Conservation (phyloP, 306 rosid species). For the Fragaria vesca region DNA sequence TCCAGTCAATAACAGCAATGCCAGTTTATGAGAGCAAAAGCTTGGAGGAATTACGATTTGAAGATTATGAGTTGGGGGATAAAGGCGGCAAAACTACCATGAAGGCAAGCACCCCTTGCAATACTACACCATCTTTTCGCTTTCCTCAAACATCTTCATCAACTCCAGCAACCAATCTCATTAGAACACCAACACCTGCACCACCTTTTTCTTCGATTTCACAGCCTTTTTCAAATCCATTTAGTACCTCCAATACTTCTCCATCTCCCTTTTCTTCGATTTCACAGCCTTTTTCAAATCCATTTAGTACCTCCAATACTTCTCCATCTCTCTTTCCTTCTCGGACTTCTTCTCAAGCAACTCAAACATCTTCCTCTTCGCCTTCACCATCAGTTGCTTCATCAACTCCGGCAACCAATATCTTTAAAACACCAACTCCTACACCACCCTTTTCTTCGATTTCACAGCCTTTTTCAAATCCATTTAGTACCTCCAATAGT, state of each 20-base stretch:
- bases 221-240: no score
- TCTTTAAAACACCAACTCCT: background rate
- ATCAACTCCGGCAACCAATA: no score
- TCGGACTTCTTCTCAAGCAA: background rate
- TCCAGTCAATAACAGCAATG: background rate
- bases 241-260: no score
- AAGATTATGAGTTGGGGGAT: background rate
- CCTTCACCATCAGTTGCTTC: no score
- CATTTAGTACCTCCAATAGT: background rate
- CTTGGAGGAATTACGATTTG: background rate
- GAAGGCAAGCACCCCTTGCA: background rate
- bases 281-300: background rate
- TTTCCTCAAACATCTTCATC: background rate
- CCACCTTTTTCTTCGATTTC: background rate
- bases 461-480: background rate
- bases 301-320: background rate
- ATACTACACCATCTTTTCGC: background rate
- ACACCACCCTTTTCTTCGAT: background rate
- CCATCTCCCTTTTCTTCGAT: background rate
- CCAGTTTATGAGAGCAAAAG: background rate
- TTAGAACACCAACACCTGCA: background rate
- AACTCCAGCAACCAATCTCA: no score
- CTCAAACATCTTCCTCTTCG: background rate
- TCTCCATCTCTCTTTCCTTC: background rate
- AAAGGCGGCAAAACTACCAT: background rate